phyloP scores from a whole-genome alignment of 2,329 filamentous ascomycete species.

The Exophiala aquamarina region DNA sequence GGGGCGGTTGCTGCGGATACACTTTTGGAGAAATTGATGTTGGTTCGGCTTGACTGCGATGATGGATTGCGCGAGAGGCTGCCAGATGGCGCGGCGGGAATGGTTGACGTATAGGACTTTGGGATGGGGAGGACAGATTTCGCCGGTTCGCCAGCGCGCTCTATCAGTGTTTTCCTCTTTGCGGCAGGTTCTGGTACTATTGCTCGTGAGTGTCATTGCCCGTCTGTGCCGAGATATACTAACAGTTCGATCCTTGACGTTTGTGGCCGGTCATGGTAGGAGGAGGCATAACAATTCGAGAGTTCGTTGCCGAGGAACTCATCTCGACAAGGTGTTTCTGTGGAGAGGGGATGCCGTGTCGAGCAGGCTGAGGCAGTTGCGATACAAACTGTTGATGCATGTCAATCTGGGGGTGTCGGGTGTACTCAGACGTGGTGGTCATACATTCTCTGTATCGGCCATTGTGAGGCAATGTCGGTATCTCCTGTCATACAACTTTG shows the following conservation, averaged over 20 bases:
- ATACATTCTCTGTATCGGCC: conserved; percentile 25
- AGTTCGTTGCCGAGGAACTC: conserved; percentile 54
- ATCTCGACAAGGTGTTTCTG: conserved; percentile 49
- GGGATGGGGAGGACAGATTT: conserved; percentile 42
- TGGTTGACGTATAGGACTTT: conserved; percentile 42
- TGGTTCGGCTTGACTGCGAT: conserved; percentile 43
- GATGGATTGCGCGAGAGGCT: conserved; percentile 39
- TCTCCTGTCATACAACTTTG: too few relatives aligned
- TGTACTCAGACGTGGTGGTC: background rate
- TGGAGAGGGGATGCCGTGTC: conserved; percentile 29
- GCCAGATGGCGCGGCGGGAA: conserved; percentile 45
- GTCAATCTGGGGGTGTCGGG: conserved; percentile 9
- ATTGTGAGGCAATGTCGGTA: conserved; percentile 8
- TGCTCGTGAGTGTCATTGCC: conserved; percentile 36
- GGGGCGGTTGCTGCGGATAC: conserved; percentile 46
- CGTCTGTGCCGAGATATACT: conserved; percentile 37
- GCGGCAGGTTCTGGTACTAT: conserved; percentile 56
- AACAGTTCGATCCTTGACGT: conserved; percentile 53
- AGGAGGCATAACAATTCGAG: conserved; percentile 46
- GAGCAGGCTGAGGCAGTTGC: conserved; percentile 36
- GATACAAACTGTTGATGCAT: conserved; percentile 30
- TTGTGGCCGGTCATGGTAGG: conserved; percentile 47
- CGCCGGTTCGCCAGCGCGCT: conserved; percentile 56
- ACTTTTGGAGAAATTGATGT: conserved; percentile 43
- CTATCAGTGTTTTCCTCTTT: conserved; percentile 61